Base-by-base conservation (phyloP, 352 stramenopile genomes). In the Globisporangium rhizosaccharum region DNA sequence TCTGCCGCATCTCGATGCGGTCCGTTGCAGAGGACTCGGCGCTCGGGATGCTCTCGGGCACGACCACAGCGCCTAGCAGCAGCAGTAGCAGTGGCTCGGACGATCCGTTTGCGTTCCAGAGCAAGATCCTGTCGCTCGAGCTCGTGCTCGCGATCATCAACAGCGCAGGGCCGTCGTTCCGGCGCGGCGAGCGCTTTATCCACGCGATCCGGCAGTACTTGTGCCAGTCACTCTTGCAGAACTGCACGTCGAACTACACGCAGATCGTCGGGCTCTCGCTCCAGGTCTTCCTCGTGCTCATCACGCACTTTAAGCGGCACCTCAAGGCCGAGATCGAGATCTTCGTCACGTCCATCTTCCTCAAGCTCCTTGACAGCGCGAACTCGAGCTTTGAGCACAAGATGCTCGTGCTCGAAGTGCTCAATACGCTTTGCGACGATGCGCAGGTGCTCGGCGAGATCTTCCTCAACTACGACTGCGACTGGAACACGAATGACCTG, bases 391-490 rank as follows among this genome's bases (percentile, higher is more conserved):
- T 98, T 65, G 94, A 98, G 46, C 97, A 99, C 78, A 99, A 99
- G 66, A 76, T 96, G 61, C 71, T 99, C 7, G 97, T 99, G 30
- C 76, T 99, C 3, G 94, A 99, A 73, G 88, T 96, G n/a, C 84
- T 99, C 23, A 86, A 93, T 50, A 87, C 91, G 11, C 86, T 99
- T 11, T 99, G 95, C 71, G 82, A 95, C 46, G 97, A 99, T 72
- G 84, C 95, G 37, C 70, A 87, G 44, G 90, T 97, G 18, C 75
- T 99, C 3, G 90, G 97, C 1, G 96, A 99, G 67, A 92, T 99
- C 49, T 99, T 99, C 66, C 75, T 99, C 23, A 99, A 99, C 67
- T 99, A 99, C 75, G 98, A 99, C 68, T 99, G 97, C 65, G 97
- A 99, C 71, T 97, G 98, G 72, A 92, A 98, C 75, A 90, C 75